These are phyloP conservation scores for Mycena olivaceomarginata DNA, from an alignment of 768 basidiomycete species.

Conservation along the genomic window DNA sequence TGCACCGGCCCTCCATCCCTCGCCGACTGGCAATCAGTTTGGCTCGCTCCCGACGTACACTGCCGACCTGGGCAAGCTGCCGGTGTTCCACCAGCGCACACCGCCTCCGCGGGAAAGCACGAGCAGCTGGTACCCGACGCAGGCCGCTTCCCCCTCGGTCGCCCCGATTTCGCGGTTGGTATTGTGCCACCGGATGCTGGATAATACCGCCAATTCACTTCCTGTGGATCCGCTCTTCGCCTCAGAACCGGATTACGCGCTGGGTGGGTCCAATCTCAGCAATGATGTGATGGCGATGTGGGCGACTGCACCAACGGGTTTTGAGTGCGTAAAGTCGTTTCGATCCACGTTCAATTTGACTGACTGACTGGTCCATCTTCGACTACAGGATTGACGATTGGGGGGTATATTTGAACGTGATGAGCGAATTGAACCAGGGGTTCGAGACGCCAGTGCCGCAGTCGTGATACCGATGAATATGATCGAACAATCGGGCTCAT, in stretches of 20 bases:
- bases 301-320: conserved; percentile 35
- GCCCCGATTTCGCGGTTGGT: conserved; percentile 24
- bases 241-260: neutral
- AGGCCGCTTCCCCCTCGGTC: conserved; percentile 26
- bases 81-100: conserved; percentile 18
- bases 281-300: conserved; percentile 29
- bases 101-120: neutral
- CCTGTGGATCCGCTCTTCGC: neutral
- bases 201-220: neutral
- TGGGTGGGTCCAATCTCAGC: neutral
- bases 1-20: neutral
- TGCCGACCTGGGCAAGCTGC: conserved; percentile 26
- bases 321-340: conserved; percentile 21
- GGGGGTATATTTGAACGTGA: conserved; percentile 31
- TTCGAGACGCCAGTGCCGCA: neutral
- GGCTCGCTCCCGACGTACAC: conserved; percentile 34
- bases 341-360: neutral
- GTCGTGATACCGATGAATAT: neutral
- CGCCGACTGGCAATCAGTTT: neutral
- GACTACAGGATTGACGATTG: conserved; percentile 24
- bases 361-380: neutral
- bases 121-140: conserved; percentile 34
- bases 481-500: too few relatives aligned
- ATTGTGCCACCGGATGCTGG: neutral
- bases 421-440: conserved; percentile 28